These are phyloP conservation scores for Lentinus brumalis DNA, from an alignment of 768 basidiomycete species.

Conservation along the genomic window DNA sequence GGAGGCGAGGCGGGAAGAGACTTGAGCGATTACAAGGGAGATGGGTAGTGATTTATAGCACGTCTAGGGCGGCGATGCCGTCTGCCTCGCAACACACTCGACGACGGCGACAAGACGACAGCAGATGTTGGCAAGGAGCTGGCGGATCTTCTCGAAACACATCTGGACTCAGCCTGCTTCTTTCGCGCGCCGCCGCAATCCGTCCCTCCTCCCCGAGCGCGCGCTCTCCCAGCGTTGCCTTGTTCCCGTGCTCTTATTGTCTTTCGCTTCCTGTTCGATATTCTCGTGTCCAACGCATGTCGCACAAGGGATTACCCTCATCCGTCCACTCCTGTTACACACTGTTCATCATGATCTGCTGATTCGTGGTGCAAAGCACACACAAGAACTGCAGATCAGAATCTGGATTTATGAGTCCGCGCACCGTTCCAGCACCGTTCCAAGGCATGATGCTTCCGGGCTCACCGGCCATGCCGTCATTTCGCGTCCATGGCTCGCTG, in stretches of 20 bases:
- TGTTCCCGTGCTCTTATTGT: constrained; percentile 26
- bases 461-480: not conserved
- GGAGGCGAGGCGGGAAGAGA: not conserved
- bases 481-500: not conserved
- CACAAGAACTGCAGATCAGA: not conserved
- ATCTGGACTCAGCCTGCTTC: not conserved
- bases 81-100: constrained; percentile 14
- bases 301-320: not conserved
- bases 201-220: constrained; percentile 14
- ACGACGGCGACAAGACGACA: not conserved
- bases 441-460: not conserved
- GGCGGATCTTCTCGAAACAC: constrained; percentile 3
- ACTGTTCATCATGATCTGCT: constrained; percentile 9
- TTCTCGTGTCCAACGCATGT: constrained; percentile 26
- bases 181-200: constrained; percentile 13
- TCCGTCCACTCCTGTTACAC: not conserved
- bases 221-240: constrained; percentile 20
- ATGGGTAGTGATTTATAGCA: constrained; percentile 15
- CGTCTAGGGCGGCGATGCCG: constrained; percentile 1
- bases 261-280: constrained; percentile 25
- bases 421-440: too few relatives aligned
- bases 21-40: constrained; percentile 1
- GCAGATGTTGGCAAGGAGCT: not conserved
- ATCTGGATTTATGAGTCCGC: not conserved
- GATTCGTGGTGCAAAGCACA: not conserved